Evolutionary conservation across 768 basidiomycete species (phyloP).

Genomic region (Megacollybia marginata): DNA sequence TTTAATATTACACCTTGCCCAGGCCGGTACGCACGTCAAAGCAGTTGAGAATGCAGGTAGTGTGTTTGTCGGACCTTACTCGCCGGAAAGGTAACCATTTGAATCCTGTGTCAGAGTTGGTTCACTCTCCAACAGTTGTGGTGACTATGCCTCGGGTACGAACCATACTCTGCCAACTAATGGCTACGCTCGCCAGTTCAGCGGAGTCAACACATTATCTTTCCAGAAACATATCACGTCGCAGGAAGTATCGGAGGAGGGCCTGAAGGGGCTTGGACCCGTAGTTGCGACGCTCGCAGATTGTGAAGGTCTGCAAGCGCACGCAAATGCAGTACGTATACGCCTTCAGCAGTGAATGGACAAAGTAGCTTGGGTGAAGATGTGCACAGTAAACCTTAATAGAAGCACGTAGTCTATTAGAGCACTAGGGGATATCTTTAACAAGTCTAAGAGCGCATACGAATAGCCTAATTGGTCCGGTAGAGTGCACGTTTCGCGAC

Average conservation of each 20-base stretch:
- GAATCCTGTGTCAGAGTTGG: background rate
- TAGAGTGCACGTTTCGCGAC: slow-evolving; percentile 92
- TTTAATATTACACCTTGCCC: slow-evolving; percentile 81
- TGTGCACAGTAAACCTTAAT: background rate
- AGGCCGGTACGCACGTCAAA: slow-evolving; percentile 58
- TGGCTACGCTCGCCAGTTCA: slow-evolving; percentile 96
- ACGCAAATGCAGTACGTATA: slow-evolving; percentile 93
- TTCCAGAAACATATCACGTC: slow-evolving; percentile 99
- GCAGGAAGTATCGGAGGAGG: slow-evolving; percentile 79
- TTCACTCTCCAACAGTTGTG: slow-evolving; percentile 54
- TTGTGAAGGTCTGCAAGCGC: slow-evolving; percentile 90
- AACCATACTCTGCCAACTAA: slow-evolving; percentile 97
- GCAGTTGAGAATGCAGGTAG: slow-evolving; percentile 89
- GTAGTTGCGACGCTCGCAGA: slow-evolving; percentile 86
- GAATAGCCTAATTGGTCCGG: slow-evolving; percentile 60
- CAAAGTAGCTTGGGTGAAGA: slow-evolving; percentile 2
- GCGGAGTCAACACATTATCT: slow-evolving; percentile 92
- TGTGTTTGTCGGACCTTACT: slow-evolving; percentile 91
- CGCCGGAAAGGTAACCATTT: slow-evolving; percentile 82
- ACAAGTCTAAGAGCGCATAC: too few relatives aligned
- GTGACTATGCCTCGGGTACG: slow-evolving; percentile 97
- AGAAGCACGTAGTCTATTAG: too few relatives aligned
- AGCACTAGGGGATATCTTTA: too few relatives aligned
- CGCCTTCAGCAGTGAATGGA: slow-evolving; percentile 36
- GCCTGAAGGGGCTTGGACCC: slow-evolving; percentile 76